Base-by-base conservation (phyloP, 2,329 filamentous ascomycete genomes). In the Chaetomium olivaceum region DNA sequence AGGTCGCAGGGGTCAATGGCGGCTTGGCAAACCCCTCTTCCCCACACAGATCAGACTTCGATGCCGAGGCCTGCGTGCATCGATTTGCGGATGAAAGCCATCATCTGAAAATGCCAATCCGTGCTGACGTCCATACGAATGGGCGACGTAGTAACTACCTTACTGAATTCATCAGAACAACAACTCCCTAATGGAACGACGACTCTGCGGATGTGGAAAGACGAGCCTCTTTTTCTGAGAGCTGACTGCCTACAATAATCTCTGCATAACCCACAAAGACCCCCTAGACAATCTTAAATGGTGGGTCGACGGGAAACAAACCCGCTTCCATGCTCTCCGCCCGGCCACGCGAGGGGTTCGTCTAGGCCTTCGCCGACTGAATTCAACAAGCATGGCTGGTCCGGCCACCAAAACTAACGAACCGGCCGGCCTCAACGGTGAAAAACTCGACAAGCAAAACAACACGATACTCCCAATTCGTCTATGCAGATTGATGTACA, bases 401-500 rank as follows among this genome's bases (percentile, higher is more conserved):
- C 43, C 43, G 43, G 2, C 36, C 16, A 43, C 39, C 33, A 12
- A 43, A 43, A 43, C 39, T 43, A 19, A 43, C 39, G 16, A 43
- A 43, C 39, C 16, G n/a, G n/a, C 16, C 39, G 7, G 16, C 39
- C 39, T 48, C 46, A 48, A 6, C 12, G 25, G n/a, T 12, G 23
- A n/a, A 19, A 19, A 29, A n/a, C 16, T 14, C 27, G 51, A 29
- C 6, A 16, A 2, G 2, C 27, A 39, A 29, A 19, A 31, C 36
- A 39, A 55, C 31, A 48, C 21, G 43, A n/a, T n/a, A n/a, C 39
- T 50, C 61, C 31, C 51, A 14, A 52, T 58, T 54, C 9, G 4
- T 43, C 58, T 68, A 62, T 64, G 56, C 55, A 58, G 25, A 46
- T 59, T 63, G 64, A 67, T 67, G 39, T 68, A 68, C 64, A 68